Evolutionary conservation across 2,329 filamentous ascomycete species (phyloP).

Genomic region (Penicillium italicum): DNA sequence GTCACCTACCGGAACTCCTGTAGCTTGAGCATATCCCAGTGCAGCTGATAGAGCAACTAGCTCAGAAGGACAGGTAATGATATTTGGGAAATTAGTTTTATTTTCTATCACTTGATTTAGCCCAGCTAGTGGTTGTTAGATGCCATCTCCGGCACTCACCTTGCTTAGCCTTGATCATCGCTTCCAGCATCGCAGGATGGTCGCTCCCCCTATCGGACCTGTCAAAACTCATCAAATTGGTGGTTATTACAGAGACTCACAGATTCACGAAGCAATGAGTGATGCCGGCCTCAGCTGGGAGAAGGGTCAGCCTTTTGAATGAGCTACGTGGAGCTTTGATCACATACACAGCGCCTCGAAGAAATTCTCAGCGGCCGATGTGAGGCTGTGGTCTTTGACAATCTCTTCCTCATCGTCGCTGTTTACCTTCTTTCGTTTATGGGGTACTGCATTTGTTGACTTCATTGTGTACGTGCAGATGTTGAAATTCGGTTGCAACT

Average conservation of each 20-base stretch:
- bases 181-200: constrained; percentile 70
- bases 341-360: constrained; percentile 20
- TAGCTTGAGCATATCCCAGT: constrained; percentile 69
- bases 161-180: constrained; percentile 68
- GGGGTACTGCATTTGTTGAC: not conserved
- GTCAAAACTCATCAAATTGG: not conserved
- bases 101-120: constrained; percentile 5
- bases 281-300: constrained; percentile 26
- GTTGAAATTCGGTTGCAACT: not conserved
- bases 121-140: not conserved
- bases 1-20: constrained; percentile 54
- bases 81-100: constrained; percentile 58
- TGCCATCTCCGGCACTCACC: constrained; percentile 45
- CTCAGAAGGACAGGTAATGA: constrained; percentile 75
- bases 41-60: constrained; percentile 80
- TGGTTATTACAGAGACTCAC: constrained; percentile 3
- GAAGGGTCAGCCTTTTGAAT: not conserved
- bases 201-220: constrained; percentile 39
- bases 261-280: constrained; percentile 48
- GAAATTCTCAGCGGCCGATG: constrained; percentile 19
- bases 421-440: not conserved
- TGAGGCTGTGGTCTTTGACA: constrained; percentile 3
- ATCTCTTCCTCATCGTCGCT: not conserved
- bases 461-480: not conserved
- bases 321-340: not conserved